A percentile compares a stretch with the other conserved stretches of the same genome.
phyloP scores from a whole-genome alignment of 2,329 filamentous ascomycete genomes.

The Colletotrichum gloeosporioides region DNA sequence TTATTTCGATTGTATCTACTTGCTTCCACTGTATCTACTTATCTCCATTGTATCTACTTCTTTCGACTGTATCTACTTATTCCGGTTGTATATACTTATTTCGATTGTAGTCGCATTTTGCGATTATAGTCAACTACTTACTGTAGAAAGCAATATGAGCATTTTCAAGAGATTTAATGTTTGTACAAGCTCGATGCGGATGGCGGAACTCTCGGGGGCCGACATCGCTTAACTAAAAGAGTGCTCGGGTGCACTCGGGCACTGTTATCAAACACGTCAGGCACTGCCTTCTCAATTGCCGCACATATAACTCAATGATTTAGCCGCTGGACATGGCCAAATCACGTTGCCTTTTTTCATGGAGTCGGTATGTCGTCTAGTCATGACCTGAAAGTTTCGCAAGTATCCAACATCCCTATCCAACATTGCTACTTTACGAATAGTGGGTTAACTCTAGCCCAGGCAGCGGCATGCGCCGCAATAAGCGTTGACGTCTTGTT shows the following conservation, averaged over 20 bases:
- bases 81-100: neutral
- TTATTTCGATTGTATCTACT: neutral
- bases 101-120: neutral
- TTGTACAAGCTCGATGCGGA: neutral
- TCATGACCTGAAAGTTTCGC: neutral
- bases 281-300: neutral
- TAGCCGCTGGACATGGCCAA: rapidly evolving
- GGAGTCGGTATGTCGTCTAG: neutral
- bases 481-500: constrained; percentile 14
- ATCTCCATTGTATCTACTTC: neutral
- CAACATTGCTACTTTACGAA: neutral
- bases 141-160: neutral
- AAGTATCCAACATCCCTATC: neutral
- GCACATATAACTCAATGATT: neutral
- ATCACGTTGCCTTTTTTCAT: rapidly evolving
- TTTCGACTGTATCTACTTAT: neutral
- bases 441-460: neutral
- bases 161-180: neutral
- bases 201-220: neutral
- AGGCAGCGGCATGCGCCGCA: constrained; percentile 9
- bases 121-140: neutral
- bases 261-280: neutral
- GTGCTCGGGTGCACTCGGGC: neutral
- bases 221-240: neutral
- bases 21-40: neutral